Conservation (phyloP, 2,329 filamentous ascomycete species). For the Fonsecaea monophora region DNA sequence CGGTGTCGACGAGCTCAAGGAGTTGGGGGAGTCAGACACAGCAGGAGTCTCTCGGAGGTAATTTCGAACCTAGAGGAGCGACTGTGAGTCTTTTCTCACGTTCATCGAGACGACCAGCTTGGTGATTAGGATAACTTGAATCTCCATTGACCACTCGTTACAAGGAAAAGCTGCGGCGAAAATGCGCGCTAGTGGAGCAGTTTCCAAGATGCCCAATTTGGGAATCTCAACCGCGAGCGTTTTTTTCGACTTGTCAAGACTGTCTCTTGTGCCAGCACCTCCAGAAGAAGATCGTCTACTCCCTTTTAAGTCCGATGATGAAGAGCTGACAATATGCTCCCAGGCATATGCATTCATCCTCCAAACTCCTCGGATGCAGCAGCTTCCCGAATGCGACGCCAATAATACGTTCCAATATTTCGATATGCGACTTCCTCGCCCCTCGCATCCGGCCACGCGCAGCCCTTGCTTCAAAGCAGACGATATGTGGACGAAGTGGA, state of each 20-base stretch:
- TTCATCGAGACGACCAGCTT: not conserved
- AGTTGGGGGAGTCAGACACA: not conserved
- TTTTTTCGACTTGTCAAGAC: not conserved
- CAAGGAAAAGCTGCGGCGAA: constrained; percentile 23
- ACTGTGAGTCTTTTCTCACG: not conserved
- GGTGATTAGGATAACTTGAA: not conserved
- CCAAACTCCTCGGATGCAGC: constrained; percentile 33
- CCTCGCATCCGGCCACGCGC: constrained; percentile 26
- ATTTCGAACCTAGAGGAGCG: not conserved
- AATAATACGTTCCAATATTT: constrained; percentile 25
- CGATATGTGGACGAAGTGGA: not conserved
- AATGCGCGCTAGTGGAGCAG: constrained; percentile 27
- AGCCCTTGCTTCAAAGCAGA: not conserved
- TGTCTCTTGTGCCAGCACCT: not conserved
- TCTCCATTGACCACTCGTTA: not conserved
- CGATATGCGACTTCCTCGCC: constrained; percentile 37
- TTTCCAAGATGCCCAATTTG: constrained; percentile 9
- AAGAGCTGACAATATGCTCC: constrained; percentile 26
- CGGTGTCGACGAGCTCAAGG: not conserved
- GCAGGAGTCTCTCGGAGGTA: not conserved
- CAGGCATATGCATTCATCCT: constrained; percentile 32
- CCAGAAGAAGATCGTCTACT: not conserved
- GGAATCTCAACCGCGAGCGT: constrained; percentile 14
- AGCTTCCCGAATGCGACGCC: constrained; percentile 33
- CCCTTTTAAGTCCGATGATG: constrained; percentile 16